phyloP scores from a whole-genome alignment of 805 yeast species.

The Pichia occidentalis region DNA sequence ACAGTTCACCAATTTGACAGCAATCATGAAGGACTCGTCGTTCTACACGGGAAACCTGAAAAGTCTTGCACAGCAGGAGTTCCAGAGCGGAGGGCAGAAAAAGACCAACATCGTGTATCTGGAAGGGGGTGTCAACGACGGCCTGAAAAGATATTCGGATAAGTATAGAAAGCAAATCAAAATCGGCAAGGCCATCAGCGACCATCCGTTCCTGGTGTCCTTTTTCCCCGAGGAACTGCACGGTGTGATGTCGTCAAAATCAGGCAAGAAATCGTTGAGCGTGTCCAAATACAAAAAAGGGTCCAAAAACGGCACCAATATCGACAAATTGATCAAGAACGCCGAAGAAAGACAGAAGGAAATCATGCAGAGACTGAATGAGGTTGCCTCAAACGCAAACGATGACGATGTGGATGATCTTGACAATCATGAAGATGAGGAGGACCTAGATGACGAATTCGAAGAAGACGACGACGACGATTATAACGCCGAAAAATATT shows the following conservation, averaged over 20 bases:
- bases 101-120: constrained; percentile 18
- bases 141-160: constrained; percentile 78
- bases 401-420: constrained; percentile 41
- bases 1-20: constrained; percentile 48
- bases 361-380: constrained; percentile 29
- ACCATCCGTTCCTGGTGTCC: constrained; percentile 65
- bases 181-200: constrained; percentile 65
- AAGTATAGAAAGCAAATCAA: constrained; percentile 63
- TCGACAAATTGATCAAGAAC: constrained; percentile 23
- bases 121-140: constrained; percentile 50
- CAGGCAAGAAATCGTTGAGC: constrained; percentile 39
- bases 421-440: constrained; percentile 41
- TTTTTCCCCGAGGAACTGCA: constrained; percentile 77
- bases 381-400: constrained; percentile 33
- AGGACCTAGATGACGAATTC: constrained; percentile 61
- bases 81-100: background rate
- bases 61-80: constrained; percentile 12
- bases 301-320: constrained; percentile 31
- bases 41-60: constrained; percentile 54
- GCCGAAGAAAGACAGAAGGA: constrained; percentile 27
- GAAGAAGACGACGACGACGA: constrained; percentile 74
- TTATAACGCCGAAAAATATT: constrained; percentile 73
- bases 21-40: constrained; percentile 55
- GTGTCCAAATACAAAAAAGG: constrained; percentile 33
- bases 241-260: constrained; percentile 50